Conservation (phyloP, 2,329 filamentous ascomycete species). For the Xylariaceae sp. region DNA sequence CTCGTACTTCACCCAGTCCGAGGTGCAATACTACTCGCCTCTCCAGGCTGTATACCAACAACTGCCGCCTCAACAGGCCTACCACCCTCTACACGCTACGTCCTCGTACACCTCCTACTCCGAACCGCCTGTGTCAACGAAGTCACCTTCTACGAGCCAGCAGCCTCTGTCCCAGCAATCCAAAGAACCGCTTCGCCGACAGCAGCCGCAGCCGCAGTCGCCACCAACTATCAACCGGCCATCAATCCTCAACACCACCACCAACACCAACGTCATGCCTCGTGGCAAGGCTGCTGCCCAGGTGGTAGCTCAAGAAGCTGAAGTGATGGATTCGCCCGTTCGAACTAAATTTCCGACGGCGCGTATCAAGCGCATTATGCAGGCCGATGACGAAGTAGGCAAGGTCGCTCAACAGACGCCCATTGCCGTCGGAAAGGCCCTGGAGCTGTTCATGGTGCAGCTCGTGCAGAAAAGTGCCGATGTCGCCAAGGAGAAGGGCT, state of each 20-base stretch:
- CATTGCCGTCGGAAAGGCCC: slow-evolving; percentile 89
- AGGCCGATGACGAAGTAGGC: slow-evolving; percentile 95
- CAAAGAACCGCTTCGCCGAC: slow-evolving; percentile 9
- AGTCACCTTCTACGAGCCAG: slow-evolving; percentile 14
- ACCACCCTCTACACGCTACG: slow-evolving; percentile 16
- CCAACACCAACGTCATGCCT: slow-evolving; percentile 35
- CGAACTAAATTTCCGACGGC: slow-evolving; percentile 96
- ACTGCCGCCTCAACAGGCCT: slow-evolving; percentile 19
- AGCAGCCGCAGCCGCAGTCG: slow-evolving; percentile 16
- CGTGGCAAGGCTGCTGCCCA: slow-evolving; percentile 36
- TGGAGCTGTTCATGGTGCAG: slow-evolving; percentile 97
- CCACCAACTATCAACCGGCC: slow-evolving; percentile 27
- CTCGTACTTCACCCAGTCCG: slow-evolving; percentile 11
- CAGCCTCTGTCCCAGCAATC: slow-evolving; percentile 8
- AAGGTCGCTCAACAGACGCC: slow-evolving; percentile 98
- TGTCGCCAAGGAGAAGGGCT: slow-evolving; percentile 74
- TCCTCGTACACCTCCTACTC: slow-evolving; percentile 24
- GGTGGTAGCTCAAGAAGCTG: slow-evolving; percentile 34
- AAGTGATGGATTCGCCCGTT: slow-evolving; percentile 63
- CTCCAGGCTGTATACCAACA: slow-evolving; percentile 20
- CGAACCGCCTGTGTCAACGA: slow-evolving; percentile 21
- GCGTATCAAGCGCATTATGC: slow-evolving; percentile 98
- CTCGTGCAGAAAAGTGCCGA: slow-evolving; percentile 84
- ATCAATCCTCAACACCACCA: slow-evolving; percentile 16
- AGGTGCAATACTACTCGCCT: slow-evolving; percentile 7